Evolutionary conservation across 208 protist genomes (phyloP).

Genomic region (Wallacemonas rigidus): DNA sequence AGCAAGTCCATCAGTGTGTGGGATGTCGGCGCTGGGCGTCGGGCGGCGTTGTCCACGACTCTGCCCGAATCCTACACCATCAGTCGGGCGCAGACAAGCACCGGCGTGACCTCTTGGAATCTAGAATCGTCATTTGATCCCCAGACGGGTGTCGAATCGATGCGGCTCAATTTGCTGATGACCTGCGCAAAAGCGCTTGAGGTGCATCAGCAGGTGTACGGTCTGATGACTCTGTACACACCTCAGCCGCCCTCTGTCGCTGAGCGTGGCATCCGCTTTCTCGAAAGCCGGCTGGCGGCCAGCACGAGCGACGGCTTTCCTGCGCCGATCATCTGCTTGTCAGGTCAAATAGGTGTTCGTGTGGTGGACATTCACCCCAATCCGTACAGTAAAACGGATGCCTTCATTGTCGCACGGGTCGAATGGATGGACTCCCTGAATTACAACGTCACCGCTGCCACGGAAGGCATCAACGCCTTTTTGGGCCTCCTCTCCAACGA

Average conservation of each 20-base stretch:
- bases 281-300: constrained; percentile 10
- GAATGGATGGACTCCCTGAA: constrained; percentile 21
- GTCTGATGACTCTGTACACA: constrained; percentile 26
- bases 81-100: not conserved
- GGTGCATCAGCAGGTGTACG: constrained; percentile 39
- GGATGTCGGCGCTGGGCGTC: not conserved
- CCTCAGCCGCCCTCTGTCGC: constrained; percentile 4
- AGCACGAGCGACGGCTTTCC: constrained; percentile 3
- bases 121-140: constrained; percentile 10
- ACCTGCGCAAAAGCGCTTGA: constrained; percentile 20
- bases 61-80: not conserved
- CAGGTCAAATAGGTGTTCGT: not conserved
- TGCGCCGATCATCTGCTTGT: not conserved
- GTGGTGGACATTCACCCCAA: constrained; percentile 8
- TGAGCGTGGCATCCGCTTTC: constrained; percentile 1
- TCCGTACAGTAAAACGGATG: constrained; percentile 1
- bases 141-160: constrained; percentile 18
- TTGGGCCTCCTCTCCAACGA: constrained; percentile 1
- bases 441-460: constrained; percentile 31
- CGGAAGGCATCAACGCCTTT: constrained; percentile 17
- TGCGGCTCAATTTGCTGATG: constrained; percentile 19
- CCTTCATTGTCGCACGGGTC: constrained; percentile 18
- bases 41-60: not conserved
- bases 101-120: constrained; percentile 16
- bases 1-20: constrained; percentile 20